Conservation (phyloP, 768 basidiomycete species). For the Leccinum longicurvipes region DNA sequence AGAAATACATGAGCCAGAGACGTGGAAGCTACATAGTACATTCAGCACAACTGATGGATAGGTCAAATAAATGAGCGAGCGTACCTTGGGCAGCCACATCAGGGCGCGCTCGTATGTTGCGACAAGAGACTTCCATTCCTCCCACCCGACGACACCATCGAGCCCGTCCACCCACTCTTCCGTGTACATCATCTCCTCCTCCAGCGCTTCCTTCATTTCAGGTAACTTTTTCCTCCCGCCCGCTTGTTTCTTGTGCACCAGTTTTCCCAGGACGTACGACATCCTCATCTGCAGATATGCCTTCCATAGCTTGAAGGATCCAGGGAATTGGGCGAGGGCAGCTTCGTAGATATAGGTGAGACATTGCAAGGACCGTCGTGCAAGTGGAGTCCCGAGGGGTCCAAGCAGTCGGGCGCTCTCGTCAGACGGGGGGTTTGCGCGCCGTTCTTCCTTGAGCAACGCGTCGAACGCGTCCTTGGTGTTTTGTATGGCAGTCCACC, state of each 20-base stretch:
- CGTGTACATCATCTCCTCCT: conserved; percentile 75
- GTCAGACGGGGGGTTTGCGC: conserved; percentile 42
- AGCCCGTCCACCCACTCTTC: conserved; percentile 86
- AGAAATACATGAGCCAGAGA: conserved; percentile 91
- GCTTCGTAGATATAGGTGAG: conserved; percentile 93
- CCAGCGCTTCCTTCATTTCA: conserved; percentile 85
- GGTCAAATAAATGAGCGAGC: conserved; percentile 17
- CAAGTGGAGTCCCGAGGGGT: conserved; percentile 68
- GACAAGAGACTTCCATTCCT: conserved; percentile 90
- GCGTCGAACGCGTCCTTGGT: conserved; percentile 63
- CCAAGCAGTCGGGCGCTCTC: conserved; percentile 65
- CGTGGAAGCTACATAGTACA: conserved; percentile 68
- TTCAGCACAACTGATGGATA: conserved; percentile 2
- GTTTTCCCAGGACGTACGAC: conserved; percentile 81
- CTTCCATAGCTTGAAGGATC: conserved; percentile 95
- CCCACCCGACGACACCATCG: conserved; percentile 89
- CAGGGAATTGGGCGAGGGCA: conserved; percentile 82
- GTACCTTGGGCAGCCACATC: conserved; percentile 90
- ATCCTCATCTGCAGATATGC: conserved; percentile 83
- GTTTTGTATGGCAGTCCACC: conserved; percentile 84
- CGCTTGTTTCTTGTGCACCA: conserved; percentile 65
- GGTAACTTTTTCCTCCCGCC: conserved; percentile 91
- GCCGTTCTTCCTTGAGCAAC: conserved; percentile 53
- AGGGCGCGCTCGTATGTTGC: conserved; percentile 89
- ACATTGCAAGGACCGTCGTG: conserved; percentile 76